Base-by-base conservation (phyloP, 179 eudicot genomes). In the Carnegiea gigantea region DNA sequence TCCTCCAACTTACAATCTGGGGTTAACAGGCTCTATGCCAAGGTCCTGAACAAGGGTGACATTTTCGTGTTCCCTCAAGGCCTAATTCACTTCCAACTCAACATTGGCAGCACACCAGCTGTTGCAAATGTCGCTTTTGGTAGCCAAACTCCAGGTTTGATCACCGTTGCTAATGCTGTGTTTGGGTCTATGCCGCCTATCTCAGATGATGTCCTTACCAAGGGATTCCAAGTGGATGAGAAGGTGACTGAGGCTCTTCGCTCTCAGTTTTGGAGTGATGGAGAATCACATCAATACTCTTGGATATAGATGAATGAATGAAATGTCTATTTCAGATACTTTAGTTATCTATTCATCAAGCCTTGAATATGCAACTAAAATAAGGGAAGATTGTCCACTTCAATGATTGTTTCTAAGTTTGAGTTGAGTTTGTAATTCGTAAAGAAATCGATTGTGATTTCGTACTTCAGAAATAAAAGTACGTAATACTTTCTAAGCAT, bases 41-140 rank as follows among this genome's bases (percentile, higher is more conserved):
- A 80, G 46, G 70, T 85, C 0, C 78, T 85, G 12, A 68, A 76
- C 38, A 36, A 67, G 26, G 87, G 87, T 1, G 87, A 81, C n/a
- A 79, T 85, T 5, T 81, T 85, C 11, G 84, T 78, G 62, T 54
- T 85, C 36, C 87, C 87, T 51, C 87, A 81, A 54, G 82, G 82
- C 7, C 79, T 78, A 6, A 73, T 82, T 49, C 87, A 85, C 79
- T 85, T 82, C 20, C 85, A 85, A 43, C 24, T 82, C 38, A 85
- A 85, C 76, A 24, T 85, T 8, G 87, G 87, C 18, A 73, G 44
- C 3, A 62, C 59, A 14, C 38, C 78, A 0, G 87, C 87, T 11
- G 80, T 85, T 23, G 83, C 87, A 15, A 79, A 79, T 40, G 80
- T 51, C 51, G 82, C 73, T 4, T 78, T 85, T 13, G 76, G 84